phyloP scores from a whole-genome alignment of 129 eudicot species.

The Solidago caesia region DNA sequence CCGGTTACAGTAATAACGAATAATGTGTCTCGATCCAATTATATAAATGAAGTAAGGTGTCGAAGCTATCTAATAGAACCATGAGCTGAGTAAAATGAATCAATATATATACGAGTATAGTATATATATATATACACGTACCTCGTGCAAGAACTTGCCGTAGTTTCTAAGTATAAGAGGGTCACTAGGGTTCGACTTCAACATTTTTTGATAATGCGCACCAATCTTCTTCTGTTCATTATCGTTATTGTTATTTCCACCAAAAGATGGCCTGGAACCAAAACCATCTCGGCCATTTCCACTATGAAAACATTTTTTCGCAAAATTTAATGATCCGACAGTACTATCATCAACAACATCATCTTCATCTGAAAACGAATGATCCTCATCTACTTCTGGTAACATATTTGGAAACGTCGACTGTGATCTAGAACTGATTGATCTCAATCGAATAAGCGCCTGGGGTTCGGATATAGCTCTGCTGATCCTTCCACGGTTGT shows the following conservation, averaged over 20 bases:
- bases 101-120: not conserved
- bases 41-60: no score
- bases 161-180: conserved; percentile 74
- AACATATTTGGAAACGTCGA: conserved; percentile 40
- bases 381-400: conserved; percentile 47
- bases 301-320: conserved; percentile 35
- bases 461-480: conserved; percentile 54
- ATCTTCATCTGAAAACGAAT: conserved; percentile 28
- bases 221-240: conserved; percentile 47
- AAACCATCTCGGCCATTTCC: conserved; percentile 49
- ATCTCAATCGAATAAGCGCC: conserved; percentile 25
- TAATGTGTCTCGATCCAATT: no score
- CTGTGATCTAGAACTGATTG: conserved; percentile 35
- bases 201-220: conserved; percentile 51
- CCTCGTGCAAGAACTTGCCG: conserved; percentile 80
- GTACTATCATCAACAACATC: not conserved
- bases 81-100: not conserved
- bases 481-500: conserved; percentile 30
- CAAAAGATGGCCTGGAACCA: conserved; percentile 35
- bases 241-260: conserved; percentile 30
- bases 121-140: conserved; percentile 5
- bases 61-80: no score
- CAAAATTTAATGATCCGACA: conserved; percentile 34
- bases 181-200: conserved; percentile 60
- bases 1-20: no score